Evolutionary conservation across 768 basidiomycete species (phyloP), one percentile per base, ranked within the genome.

Genomic region (Peribolospora kevripleyi): DNA sequence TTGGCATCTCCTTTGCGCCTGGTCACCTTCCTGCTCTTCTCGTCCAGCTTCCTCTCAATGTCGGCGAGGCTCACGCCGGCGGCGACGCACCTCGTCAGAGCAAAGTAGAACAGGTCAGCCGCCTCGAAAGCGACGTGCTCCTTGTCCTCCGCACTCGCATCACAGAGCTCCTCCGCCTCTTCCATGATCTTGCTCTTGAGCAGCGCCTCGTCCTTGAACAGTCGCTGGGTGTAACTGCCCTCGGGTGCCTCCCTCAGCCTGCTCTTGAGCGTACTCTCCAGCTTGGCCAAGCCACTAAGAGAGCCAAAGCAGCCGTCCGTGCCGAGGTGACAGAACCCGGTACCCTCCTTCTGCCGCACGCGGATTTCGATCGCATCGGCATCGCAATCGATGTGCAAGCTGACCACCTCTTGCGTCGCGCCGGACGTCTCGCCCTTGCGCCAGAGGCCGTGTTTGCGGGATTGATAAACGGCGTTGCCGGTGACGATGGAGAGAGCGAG

Each of bases 341-440:
- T 71, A 3, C 87, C 91, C 57, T 42, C 42, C 51, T 58, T 58
- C 38, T 84, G 78, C 66, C 88, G 69, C 55, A 97, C 90, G 50
- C 76, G 76, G 70, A 90, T 91, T 65, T 93, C 81, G 57, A 98
- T 73, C 48, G 84, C 77, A 68, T 98, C 93, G 3, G 75, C 75
- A 68, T 98, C 93, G 67, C 93, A 98, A 67, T 98, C 93, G 25
- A 78, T 65, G 39, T 78, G 76, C 62, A 98, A 85, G 61, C 75
- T 74, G 40, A 85, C 69, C 54, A 98, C 76, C 13, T 84, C 77
- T 63, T 98, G 93, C 3, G 82, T 84, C 11, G 91, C 82, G 10
- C 91, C 91, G 11, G 86, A 90, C 0, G 88, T 90, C 69, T 86
- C 90, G 11, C 93, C 93, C 66, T 98, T 98, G 52, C 82, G 73